Evolutionary conservation across 352 stramenopile species (phyloP), one percentile per base, ranked within the genome.

Genomic region (Globisporangium acanthophoron): DNA sequence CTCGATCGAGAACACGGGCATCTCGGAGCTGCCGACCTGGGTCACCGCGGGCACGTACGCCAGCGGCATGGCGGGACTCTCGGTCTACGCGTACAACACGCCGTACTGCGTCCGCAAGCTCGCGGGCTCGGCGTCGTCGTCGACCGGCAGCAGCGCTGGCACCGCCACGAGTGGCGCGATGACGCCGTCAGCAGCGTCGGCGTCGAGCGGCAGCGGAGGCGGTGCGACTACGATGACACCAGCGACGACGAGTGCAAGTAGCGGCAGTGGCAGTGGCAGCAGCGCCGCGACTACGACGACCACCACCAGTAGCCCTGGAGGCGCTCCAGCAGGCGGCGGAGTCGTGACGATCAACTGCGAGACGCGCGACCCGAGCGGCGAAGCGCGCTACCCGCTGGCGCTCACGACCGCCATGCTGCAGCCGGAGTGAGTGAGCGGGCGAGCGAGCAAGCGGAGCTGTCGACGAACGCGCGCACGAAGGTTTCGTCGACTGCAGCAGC

Each of bases 1-100:
- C 29, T 77, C 69, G 18, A 64, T 77, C 45, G 69, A 77, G 43
- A 64, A 74, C 48, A 73, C 66, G 5, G 51, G 12, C 37, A 20
- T 77, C 18, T 41, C 51, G 13, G 48, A 56, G 27, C 43, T 71
- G 13, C 62, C 68, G 13, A 35, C 20, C 9, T 68, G 47, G 52
- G 48, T 66, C 44, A 48, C 46, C 15, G 37, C 37, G 18, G 47
- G 27, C 39, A 46, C 46, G 29, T 18, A 20, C 37, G 37, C 37
- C 37, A 53, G 24, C 3, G 35, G 24, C 5, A n/a, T 24, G 3
- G 12, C 40, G 3, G 39, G 7, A 15, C 24, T 71, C n/a, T 41
- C 44, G 0, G 44, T 76, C 35, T 76, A 71, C 44, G 66, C 69
- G 24, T 59, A 70, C 66, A 69, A 73, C 54, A 74, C 69, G 37